Percentiles rank a stretch among this genome's conserved stretches.
These are phyloP conservation scores for Oryza brachyantha DNA, from an alignment of 176 grass and related monocot species.

Conservation along the genomic window DNA sequence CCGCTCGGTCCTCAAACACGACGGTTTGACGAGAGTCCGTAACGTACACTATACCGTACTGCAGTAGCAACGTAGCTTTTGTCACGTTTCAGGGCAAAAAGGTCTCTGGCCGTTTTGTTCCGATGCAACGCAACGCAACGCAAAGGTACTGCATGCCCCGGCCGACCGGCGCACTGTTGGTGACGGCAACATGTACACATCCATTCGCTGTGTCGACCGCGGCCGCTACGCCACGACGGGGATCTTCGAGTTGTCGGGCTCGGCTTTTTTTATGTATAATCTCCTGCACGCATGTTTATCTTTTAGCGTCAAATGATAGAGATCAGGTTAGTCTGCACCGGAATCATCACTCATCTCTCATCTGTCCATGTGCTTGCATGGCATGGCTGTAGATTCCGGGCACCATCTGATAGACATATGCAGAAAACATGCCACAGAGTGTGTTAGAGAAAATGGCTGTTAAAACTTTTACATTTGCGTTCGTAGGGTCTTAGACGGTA, in stretches of 20 bases:
- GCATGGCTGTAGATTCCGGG: background rate
- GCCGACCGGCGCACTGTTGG: background rate
- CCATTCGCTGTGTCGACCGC: background rate
- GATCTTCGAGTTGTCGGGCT: slow-evolving; percentile 11
- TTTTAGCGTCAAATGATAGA: background rate
- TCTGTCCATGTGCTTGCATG: slow-evolving; percentile 10
- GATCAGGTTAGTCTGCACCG: background rate
- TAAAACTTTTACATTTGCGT: no score
- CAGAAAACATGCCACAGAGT: no score
- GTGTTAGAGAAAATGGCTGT: no score
- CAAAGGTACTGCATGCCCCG: background rate
- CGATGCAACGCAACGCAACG: slow-evolving; percentile 19
- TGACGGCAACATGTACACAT: background rate
- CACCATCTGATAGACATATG: no score
- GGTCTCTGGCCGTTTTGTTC: background rate
- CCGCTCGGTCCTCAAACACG: no score
- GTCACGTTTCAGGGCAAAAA: background rate
- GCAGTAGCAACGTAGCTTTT: background rate
- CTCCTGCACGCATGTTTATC: background rate
- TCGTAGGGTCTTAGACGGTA: no score
- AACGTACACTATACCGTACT: no score
- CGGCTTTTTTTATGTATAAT: background rate
- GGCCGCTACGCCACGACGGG: background rate
- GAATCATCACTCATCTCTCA: background rate
- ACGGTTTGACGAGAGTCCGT: background rate